Conservation (phyloP, 2,329 filamentous ascomycete genomes). For the Nigrospora oryzae region DNA sequence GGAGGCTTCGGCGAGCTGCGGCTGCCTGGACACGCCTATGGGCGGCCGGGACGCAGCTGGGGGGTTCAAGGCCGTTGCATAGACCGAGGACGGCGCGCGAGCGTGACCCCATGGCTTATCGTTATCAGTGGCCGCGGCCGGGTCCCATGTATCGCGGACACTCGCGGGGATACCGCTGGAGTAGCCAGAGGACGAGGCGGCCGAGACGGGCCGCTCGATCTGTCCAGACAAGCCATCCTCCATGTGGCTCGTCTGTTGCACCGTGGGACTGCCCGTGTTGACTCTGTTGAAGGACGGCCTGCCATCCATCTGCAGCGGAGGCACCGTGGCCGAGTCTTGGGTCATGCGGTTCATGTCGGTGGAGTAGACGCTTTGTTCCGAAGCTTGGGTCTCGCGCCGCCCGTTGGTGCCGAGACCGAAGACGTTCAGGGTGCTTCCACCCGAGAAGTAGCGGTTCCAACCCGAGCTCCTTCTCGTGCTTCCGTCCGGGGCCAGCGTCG, state of each 20-base stretch:
- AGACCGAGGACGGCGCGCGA: slow-evolving; percentile 28
- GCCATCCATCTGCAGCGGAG: slow-evolving; percentile 59
- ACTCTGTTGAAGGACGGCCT: slow-evolving; percentile 58
- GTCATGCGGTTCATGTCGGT: slow-evolving; percentile 43
- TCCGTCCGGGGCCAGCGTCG: slow-evolving; percentile 26
- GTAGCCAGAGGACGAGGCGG: slow-evolving; percentile 44
- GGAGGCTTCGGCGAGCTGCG: slow-evolving; percentile 40
- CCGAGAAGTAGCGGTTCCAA: slow-evolving; percentile 73
- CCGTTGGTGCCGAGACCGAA: slow-evolving; percentile 46
- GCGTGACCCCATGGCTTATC: slow-evolving; percentile 38
- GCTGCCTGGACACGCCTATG: slow-evolving; percentile 36
- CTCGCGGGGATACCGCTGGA: slow-evolving; percentile 60
- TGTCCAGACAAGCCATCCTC: slow-evolving; percentile 51
- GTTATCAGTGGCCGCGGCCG: slow-evolving; percentile 24
- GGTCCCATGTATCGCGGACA: slow-evolving; percentile 48
- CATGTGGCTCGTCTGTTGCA: slow-evolving; percentile 47
- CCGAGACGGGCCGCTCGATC: slow-evolving; percentile 49
- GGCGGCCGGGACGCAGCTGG: slow-evolving; percentile 33
- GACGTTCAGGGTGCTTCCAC: slow-evolving; percentile 60
- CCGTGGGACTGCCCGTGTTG: slow-evolving; percentile 59
- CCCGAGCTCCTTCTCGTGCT: slow-evolving; percentile 56
- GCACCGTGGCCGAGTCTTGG: slow-evolving; percentile 60
- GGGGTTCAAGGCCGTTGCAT: slow-evolving; percentile 35
- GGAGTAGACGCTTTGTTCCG: slow-evolving; percentile 49
- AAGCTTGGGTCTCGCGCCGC: slow-evolving; percentile 42